Evolutionary conservation across 129 eudicot species (phyloP), one percentile per base, ranked within the genome.

Genomic region (Lactuca saligna): DNA sequence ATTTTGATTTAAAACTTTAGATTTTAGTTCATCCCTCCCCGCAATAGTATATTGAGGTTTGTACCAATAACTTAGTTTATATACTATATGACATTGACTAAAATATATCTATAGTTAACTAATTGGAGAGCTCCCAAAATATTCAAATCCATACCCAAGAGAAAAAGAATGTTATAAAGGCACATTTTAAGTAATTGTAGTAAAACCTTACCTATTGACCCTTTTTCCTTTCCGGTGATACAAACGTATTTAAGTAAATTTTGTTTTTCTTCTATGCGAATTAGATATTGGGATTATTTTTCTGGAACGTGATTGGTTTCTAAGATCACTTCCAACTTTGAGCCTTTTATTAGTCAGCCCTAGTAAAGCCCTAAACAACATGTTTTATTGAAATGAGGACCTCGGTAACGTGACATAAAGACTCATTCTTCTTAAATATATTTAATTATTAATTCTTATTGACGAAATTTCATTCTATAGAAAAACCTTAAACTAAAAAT

Each of bases 371-470:
- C 42, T 6, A 32, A 17, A 15, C 17, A 17, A 31, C 42, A 1
- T 58, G 9, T 20, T 8, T 58, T 32, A 17, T 32, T 58, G 17
- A 32, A 58, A 58, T 0, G 4, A 0, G 17, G 44, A 32, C 15
- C 64, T 32, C 8, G 8, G n/a, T 8, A 17, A 57, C 38, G 14
- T 15, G 15, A 57, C 38, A 57, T 57, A 57, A 3, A 57, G 38
- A 57, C 12, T 25, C 34, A 14, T 8, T 17, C 25, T 15, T 0
- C 29, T 54, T 54, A 13, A n/a, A 3, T 55, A 55, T 16, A 55
- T 55, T 55, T 55, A 55, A 55, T 55, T 55, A 55, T 55, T 55
- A 55, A 55, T 17, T 55, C 61, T 55, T 55, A 55, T 55, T 20
- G 33, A 55, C 7, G 32, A 55, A 55, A 55, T 54, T 15, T 4